Evolutionary conservation across 1,139 yeast genomes (phyloP), one percentile per base, ranked within the genome.

Genomic region (Taphrina betulina): DNA sequence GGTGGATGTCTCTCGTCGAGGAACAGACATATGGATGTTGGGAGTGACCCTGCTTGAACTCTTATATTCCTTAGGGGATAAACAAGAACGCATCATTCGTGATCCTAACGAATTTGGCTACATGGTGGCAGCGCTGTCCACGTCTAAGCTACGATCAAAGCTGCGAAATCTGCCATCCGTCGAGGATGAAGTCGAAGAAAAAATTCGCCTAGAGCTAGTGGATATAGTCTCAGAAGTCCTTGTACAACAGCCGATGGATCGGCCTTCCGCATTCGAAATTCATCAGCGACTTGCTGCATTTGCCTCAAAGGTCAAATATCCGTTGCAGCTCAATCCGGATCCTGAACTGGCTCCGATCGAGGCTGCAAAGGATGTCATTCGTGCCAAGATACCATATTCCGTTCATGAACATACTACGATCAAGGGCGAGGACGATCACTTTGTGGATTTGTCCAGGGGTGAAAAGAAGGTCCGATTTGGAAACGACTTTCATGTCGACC

Each of bases 1-100:
- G 19, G 54, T 50, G 19, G 54, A 50, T 17, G 54, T 50, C 8
- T 50, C 54, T n/a, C 54, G 54, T 22, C 54, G 54, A 40, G 54
- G 54, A 10, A 50, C 54, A 7, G 54, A 50, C 12, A 50, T 50
- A 12, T 50, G 54, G 54, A 50, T 50, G 54, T 46, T 50, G 24
- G 54, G 54, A 19, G 44, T 50, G 20, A 50, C 54, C 8, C 23
- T 50, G 16, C 34, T 50, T 20, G 54, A 50, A 26, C 40, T 50
- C n/a, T 33, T 50, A 5, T 50, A 31, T 24, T 40, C 45, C 2
- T 28, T 50, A 8, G 48, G 48, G 8, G 54, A 38, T n/a, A 41
- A 22, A 34, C 54, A 50, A 34, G 54, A 50, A 33, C 54, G 54
- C 19, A 7, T 35, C 31, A 50, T 50, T 12, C 22, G 54, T 8